phyloP scores from a whole-genome alignment of 2,329 filamentous ascomycete species.

The Neoascochyta sp. region DNA sequence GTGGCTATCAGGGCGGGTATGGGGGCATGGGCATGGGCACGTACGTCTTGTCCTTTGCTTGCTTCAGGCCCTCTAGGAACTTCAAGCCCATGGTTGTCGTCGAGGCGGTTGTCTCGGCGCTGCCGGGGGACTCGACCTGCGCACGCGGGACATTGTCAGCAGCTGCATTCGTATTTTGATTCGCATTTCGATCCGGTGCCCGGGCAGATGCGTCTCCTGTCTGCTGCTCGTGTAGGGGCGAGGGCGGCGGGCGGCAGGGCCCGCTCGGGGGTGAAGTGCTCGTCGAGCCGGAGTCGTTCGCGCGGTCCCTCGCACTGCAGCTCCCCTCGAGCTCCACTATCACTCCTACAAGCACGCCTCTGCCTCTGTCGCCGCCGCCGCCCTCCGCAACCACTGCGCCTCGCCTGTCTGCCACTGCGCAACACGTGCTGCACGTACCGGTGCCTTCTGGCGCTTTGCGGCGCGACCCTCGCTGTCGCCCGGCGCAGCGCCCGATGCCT shows the following conservation, averaged over 20 bases:
- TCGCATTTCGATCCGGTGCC: no score
- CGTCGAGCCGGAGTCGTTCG: no score
- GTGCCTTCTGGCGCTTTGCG: conserved; percentile 57
- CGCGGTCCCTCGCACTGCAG: no score
- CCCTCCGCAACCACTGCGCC: conserved; percentile 19
- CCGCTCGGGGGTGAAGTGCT: no score
- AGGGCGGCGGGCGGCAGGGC: no score
- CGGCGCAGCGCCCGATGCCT: conserved; percentile 48
- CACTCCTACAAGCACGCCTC: no score
- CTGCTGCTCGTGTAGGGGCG: no score
- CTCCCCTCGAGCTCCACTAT: no score
- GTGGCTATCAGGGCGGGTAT: no score
- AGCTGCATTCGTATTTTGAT: no score
- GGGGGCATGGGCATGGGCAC: conserved; percentile 27
- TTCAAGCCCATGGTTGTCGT: conserved; percentile 68
- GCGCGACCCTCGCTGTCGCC: conserved; percentile 52
- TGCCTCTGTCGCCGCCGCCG: no score
- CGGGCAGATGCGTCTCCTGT: no score
- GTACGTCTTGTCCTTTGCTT: conserved; percentile 78
- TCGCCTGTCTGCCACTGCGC: conserved; percentile 15
- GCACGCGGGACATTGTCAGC: conserved; percentile 26
- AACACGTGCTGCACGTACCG: conserved; percentile 49
- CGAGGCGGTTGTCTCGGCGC: conserved; percentile 59
- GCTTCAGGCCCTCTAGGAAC: conserved; percentile 71
- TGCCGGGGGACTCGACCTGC: conserved; percentile 26